Evolutionary conservation across 169 alveolate genomes (phyloP), one percentile per base, ranked within the genome.

Genomic region (Cryptosporidium baileyi): DNA sequence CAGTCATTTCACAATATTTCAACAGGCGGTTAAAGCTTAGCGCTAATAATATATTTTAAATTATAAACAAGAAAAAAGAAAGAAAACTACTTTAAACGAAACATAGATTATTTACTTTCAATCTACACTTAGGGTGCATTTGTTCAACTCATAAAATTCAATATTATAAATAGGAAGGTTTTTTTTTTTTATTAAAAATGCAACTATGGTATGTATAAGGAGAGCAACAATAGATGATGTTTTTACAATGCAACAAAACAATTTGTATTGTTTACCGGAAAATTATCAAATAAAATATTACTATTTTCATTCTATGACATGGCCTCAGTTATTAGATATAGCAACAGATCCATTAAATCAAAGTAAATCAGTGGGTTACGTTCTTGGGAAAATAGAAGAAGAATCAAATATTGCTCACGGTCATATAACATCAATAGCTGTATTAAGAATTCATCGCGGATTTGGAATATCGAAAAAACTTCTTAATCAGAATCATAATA

Each of bases 281-380:
- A 97, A 97, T 92, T 97, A 97, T 80, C 95, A 95, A 74, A 81
- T 95, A 91, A 96, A 96, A 90, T 97, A 97, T 89, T 97, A 97
- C 88, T 93, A 94, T 60, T 97, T 96, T 90, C 99, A 97, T 88
- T 94, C 94, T 9, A 89, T 97, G 52, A 92, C 97, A 47, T 97
- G 99, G 99, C 98, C 98, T 28, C 93, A 93, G 36, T 91, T 97
- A 13, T 91, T 93, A 7, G 91, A 92, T 45, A 93, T 94, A 0
- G 96, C 96, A 7, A 38, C 59, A 13, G 85, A 74, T 43, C 17
- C 74, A 1, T 94, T 90, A 49, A 89, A 91, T 22, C 81, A 88
- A 36, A 94, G 95, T 24, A 92, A 91, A 80, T 91, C 93, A 28
- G 96, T 93, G 5, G 97, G 97, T 1, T 94, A 94, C 80, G 97